Evolutionary conservation across 2,329 filamentous ascomycete species (phyloP), one percentile per base, ranked within the genome.

Genomic region (Colletotrichum nymphaeae): DNA sequence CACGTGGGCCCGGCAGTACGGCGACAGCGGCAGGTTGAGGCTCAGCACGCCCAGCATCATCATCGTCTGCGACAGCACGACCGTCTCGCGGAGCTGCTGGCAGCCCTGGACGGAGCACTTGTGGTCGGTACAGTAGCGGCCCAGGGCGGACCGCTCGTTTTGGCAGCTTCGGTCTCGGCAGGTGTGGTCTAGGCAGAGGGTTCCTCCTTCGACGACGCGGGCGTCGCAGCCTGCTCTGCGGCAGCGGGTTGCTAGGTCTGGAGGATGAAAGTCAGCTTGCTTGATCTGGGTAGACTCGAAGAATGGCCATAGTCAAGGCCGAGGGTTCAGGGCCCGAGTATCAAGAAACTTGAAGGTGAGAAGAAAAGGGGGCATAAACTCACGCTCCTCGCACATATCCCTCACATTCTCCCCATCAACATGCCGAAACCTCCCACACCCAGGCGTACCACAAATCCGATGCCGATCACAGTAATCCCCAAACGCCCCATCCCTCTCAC

Each of bases 391-490:
- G 57, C 76, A 77, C 35, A 73, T 37, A 26, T 69, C 52, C 37
- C 73, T 60, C 5, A 76, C 32, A 32, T 74, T 63, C 69, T 65
- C 46, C 60, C 76, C 63, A 56, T 77, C 63, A n/a, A 63, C 5
- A 24, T 52, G 69, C 67, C 46, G 64, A 46, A 24, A 67, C 11
- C 68, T 62, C 8, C 68, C 67, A 26, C 75, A 76, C 28, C 75
- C 67, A 3, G 64, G 64, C 12, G 57, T 56, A 22, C 24, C 66
- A 53, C 73, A 76, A 6, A 65, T 60, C 53, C 75, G 65, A 24
- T 81, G 79, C 22, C 28, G 68, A 11, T 74, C 70, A 19, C 79
- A 81, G 69, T 77, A 76, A 14, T 76, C 73, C 1, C 46, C 55
- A 49, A 60, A 60, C 28, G 67, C 62, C n/a, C 73, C 68, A 5